Percentiles rank a stretch among this genome's conserved stretches.
Evolutionary conservation across 169 alveolate species (phyloP).

Genomic region (Plasmodium berghei): DNA sequence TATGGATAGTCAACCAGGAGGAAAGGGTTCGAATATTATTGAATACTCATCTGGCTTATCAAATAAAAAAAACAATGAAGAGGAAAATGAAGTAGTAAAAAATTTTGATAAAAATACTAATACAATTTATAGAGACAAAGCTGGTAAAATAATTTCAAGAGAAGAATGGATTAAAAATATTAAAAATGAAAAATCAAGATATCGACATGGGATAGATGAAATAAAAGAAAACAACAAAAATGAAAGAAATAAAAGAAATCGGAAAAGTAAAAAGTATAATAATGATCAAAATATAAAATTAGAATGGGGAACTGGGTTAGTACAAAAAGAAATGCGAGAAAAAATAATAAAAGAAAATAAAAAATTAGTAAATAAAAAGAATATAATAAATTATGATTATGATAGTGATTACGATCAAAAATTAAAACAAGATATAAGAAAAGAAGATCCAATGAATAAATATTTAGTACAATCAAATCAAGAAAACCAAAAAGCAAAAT

Average conservation of each 20-base stretch:
- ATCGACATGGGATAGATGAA: neutral
- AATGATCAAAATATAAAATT: neutral
- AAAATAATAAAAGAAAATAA: conserved; percentile 46
- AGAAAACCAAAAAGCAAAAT: conserved; percentile 83
- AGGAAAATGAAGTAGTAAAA: neutral
- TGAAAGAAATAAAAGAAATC: neutral
- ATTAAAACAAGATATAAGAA: conserved; percentile 52
- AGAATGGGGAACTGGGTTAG: conserved; percentile 69
- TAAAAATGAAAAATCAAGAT: conserved; percentile 10
- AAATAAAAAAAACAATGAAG: neutral
- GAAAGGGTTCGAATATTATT: neutral
- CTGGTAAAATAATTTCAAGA: conserved; percentile 69
- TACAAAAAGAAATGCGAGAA: conserved; percentile 64
- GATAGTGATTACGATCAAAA: conserved; percentile 67
- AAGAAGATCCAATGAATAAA: conserved; percentile 74
- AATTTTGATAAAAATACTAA: neutral
- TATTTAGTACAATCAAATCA: conserved; percentile 5
- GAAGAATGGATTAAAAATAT: conserved; percentile 55
- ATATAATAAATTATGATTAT: conserved; percentile 61
- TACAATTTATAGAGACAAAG: conserved; percentile 60
- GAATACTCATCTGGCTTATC: neutral
- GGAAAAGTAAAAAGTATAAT: neutral
- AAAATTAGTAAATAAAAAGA: conserved; percentile 33
- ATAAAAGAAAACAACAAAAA: neutral
- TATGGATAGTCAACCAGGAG: neutral